Evolutionary conservation across 1,284 basidiomycete genomes (phyloP).

Genomic region (Ceratobasidium sp.): DNA sequence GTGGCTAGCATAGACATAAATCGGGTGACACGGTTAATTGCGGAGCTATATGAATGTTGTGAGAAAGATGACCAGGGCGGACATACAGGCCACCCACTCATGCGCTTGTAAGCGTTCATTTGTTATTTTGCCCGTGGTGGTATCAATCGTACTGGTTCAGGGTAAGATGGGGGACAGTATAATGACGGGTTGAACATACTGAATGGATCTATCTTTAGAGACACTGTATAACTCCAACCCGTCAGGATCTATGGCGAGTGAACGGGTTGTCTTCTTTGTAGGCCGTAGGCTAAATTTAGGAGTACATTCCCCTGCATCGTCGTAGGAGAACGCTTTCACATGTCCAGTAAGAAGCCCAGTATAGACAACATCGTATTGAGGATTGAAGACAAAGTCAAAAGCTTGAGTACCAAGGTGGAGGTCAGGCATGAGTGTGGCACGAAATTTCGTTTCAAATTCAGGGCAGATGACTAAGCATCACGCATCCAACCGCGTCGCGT

Average conservation of each 20-base stretch:
- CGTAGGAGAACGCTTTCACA: slow-evolving; percentile 66
- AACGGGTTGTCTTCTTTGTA: slow-evolving; percentile 82
- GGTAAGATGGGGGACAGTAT: background rate
- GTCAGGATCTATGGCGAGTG: slow-evolving; percentile 73
- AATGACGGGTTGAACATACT: slow-evolving; percentile 67
- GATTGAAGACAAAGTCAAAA: slow-evolving; percentile 92
- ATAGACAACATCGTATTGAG: slow-evolving; percentile 76
- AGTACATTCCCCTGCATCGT: slow-evolving; percentile 71
- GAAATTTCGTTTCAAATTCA: slow-evolving; percentile 40
- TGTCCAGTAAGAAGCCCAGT: slow-evolving; percentile 67
- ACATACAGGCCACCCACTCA: slow-evolving; percentile 72
- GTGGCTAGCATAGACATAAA: slow-evolving; percentile 81
- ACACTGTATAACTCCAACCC: slow-evolving; percentile 80
- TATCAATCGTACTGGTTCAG: slow-evolving; percentile 73
- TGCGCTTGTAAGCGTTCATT: slow-evolving; percentile 78
- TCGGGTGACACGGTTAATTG: slow-evolving; percentile 86
- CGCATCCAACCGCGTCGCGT: slow-evolving; percentile 22
- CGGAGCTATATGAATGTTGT: slow-evolving; percentile 65
- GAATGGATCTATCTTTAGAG: slow-evolving; percentile 85
- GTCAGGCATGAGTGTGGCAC: slow-evolving; percentile 69
- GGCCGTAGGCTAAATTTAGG: slow-evolving; percentile 70
- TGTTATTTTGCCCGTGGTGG: slow-evolving; percentile 71
- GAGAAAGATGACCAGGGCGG: slow-evolving; percentile 50
- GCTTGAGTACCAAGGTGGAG: slow-evolving; percentile 81
- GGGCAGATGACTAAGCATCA: slow-evolving; percentile 24